These are phyloP conservation scores for Hypericum androsaemum DNA, from an alignment of 345 rosid genomes.

Conservation along the genomic window DNA sequence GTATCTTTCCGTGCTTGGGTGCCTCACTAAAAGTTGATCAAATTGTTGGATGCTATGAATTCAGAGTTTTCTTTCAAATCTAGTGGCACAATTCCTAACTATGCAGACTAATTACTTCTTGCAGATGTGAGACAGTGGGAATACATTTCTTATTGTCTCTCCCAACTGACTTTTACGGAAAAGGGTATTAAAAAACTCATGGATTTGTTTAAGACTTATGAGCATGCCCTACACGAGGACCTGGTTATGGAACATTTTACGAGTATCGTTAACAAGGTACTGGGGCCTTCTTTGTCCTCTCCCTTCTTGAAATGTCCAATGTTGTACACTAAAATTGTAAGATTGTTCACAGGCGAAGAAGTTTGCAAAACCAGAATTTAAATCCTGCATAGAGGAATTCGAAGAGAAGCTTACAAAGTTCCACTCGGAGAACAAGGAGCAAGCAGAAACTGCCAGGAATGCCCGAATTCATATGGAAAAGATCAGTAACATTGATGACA, in stretches of 20 bases:
- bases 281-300: neutral
- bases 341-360: conserved; percentile 61
- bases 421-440: conserved; percentile 87
- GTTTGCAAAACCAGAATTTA: conserved; percentile 91
- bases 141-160: conserved; percentile 84
- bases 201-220: conserved; percentile 75
- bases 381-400: conserved; percentile 82
- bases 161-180: conserved; percentile 85
- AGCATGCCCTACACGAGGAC: conserved; percentile 72
- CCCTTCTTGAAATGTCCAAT: conserved; percentile 6
- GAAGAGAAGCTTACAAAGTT: conserved; percentile 88
- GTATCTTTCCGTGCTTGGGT: no score
- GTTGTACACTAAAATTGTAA: conserved; percentile 8
- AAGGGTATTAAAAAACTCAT: conserved; percentile 88
- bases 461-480: conserved; percentile 71
- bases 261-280: conserved; percentile 83
- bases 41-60: no score
- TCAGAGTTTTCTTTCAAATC: no score
- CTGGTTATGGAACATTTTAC: conserved; percentile 75
- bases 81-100: no score
- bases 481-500: conserved; percentile 32
- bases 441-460: conserved; percentile 81
- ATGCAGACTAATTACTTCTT: conserved; percentile 13
- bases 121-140: conserved; percentile 92
- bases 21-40: no score